Base-by-base conservation (phyloP, 495 filamentous ascomycete species). In the Lasiosphaeris hirsuta region DNA sequence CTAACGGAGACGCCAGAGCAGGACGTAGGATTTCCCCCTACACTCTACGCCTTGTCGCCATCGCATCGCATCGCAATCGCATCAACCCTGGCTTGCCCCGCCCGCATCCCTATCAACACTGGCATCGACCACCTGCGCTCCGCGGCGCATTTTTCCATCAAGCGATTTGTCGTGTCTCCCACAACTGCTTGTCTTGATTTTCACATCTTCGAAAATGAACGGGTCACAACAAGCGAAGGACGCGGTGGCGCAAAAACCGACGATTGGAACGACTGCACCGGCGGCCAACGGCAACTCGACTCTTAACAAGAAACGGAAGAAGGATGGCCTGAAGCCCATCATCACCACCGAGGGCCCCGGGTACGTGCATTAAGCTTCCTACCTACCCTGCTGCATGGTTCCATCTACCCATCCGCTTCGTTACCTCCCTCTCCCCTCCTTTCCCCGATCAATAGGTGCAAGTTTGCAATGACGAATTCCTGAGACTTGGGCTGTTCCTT, bases 281-380 rank as follows among this genome's bases (percentile, higher is more conserved):
- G 51, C 66, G 10, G 42, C 63, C 9, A 66, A 72, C 44, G 69
- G 69, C 35, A 72, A 63, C 61, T 72, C 72, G 35, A 68, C 65
- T 10, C 50, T 71, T 7, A 89, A 85, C 65, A 93, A 92, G 80
- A 92, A 92, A 79, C 85, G 89, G 77, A 90, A 88, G 82, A 92
- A 91, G 78, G 88, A 89, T 59, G 89, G 90, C 55, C 69, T 93
- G 65, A 95, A 93, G 75, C 90, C 90, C 60, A 95, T 95, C 77
- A 89, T 93, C 75, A 95, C 90, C 17, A 92, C 84, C 45, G 90
- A 95, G 60, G 78, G 78, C 56, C 75, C 73, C 60, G 72, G 67
- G 71, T 77, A 78, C 64, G 72, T 69, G 67, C 57, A 69, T 67
- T 53, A 45, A 57, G 50, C 55, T 64, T 65, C 63, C 50, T 64